Base-by-base conservation (phyloP, 1,139 yeast genomes). In the Sugiyamaella neomexicana region DNA sequence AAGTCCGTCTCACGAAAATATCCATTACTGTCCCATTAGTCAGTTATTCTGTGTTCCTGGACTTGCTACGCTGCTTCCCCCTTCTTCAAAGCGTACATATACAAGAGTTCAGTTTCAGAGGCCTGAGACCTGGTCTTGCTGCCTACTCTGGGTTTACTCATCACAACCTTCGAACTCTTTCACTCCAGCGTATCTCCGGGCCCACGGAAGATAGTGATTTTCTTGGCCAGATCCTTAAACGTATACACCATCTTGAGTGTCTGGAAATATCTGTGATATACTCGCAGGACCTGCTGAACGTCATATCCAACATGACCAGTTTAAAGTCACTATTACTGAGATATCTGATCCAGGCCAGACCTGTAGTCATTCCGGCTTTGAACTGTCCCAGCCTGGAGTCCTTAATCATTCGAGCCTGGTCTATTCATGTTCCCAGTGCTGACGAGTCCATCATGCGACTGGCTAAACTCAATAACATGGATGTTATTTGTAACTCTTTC, bases 31-130 rank as follows among this genome's bases (percentile, higher is more conserved):
- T 34, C 12, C 50, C 43, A n/a, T 13, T 32, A 9, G 29, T 46
- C 12, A 34, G 37, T 4, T 37, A 4, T n/a, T 27, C 34, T 5
- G 50, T 34, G 7, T 46, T 46, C n/a, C 25, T 46, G 12, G 27
- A 27, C 29, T 2, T 46, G 10, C 34, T 46, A 4, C 37, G 23
- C 5, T 27, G n/a, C 10, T 46, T 27, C 27, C 50, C 43, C 3
- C 36, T n/a, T 12, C 42, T 46, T n/a, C 13, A 15, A 16, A 25
- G 20, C n/a, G 27, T 46, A 5, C 13, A 6, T 20, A 15, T 46
- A n/a, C 7, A 12, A 13, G 50, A 46, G n/a, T 46, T 46, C 36
- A 25, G 20, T 8, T 46, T 46, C n/a, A 16, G 25, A 46, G 43
- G 43, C 15, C 16, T 27, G 4, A 9, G 32, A 9, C 48, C 40